phyloP scores from a whole-genome alignment of 2,329 filamentous ascomycete species.

The Chrysoporthe austroafricana region DNA sequence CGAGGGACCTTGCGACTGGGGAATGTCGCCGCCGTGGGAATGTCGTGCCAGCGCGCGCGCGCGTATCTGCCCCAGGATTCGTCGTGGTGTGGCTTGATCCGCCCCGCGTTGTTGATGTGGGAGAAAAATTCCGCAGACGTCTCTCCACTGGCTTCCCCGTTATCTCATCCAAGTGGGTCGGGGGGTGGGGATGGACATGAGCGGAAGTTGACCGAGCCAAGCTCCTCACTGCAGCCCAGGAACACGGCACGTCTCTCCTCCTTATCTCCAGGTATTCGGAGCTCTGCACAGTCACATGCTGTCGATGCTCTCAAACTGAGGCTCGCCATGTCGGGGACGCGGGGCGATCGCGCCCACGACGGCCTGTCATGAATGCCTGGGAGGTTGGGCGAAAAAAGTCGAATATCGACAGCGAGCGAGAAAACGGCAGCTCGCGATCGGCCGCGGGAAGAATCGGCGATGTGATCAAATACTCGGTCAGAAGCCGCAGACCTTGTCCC shows the following conservation, averaged over 20 bases:
- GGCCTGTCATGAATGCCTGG: too few species aligned
- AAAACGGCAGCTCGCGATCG: neutral
- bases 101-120: conserved; percentile 20
- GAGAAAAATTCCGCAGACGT: conserved; percentile 14
- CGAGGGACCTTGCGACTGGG: conserved; percentile 17
- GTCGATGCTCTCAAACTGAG: too few species aligned
- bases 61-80: conserved; percentile 20
- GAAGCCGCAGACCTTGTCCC: neutral
- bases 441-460: conserved; percentile 3
- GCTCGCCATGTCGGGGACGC: too few species aligned
- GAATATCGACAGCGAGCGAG: neutral
- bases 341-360: too few species aligned
- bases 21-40: conserved; percentile 4
- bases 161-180: conserved; percentile 23
- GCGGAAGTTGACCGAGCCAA: conserved; percentile 24
- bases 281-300: too few species aligned
- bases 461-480: neutral
- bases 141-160: conserved; percentile 22
- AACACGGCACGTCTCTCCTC: too few species aligned
- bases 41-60: conserved; percentile 1
- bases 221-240: neutral
- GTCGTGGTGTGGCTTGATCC: conserved; percentile 22
- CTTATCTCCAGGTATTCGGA: too few species aligned
- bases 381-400: neutral
- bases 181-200: conserved; percentile 11